Evolutionary conservation across 208 protist genomes (phyloP).

Genomic region (Wallacemonas rigidus): DNA sequence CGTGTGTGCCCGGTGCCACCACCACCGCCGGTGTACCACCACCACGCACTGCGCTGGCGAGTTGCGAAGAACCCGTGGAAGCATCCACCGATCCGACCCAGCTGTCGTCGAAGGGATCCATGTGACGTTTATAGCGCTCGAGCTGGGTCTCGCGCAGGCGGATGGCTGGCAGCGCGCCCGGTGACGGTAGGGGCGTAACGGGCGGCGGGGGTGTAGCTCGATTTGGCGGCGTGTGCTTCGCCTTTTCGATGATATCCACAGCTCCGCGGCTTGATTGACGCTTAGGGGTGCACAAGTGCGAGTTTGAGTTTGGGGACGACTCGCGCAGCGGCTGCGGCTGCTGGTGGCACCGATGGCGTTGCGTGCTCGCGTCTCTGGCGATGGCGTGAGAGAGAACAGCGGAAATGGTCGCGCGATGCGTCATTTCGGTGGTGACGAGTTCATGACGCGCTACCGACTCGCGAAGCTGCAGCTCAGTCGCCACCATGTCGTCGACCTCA

Average conservation of each 20-base stretch:
- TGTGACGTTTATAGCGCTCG: slow-evolving; percentile 13
- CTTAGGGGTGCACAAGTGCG: neutral
- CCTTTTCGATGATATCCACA: neutral
- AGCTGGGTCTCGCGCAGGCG: slow-evolving; percentile 12
- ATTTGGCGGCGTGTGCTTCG: slow-evolving; percentile 8
- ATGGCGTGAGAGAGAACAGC: neutral
- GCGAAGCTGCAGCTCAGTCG: slow-evolving; percentile 46
- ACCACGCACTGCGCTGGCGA: neutral
- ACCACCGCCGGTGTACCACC: neutral
- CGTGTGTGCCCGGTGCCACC: neutral
- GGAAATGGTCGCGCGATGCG: neutral
- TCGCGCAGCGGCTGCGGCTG: neutral
- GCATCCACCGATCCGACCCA: neutral
- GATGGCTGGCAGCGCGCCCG: slow-evolving; percentile 10
- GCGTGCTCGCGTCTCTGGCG: neutral
- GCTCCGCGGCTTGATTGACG: neutral
- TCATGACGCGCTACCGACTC: slow-evolving; percentile 36
- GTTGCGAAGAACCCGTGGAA: neutral
- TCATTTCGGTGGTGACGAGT: slow-evolving; percentile 21
- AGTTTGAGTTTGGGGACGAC: neutral
- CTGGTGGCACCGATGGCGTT: neutral
- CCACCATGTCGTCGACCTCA: slow-evolving; percentile 70
- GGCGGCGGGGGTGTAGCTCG: neutral
- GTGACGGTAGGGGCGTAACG: slow-evolving; percentile 10
- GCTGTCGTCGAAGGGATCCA: slow-evolving; percentile 18